phyloP scores from a whole-genome alignment of 352 stramenopile species.

The Globisporangium parvum region DNA sequence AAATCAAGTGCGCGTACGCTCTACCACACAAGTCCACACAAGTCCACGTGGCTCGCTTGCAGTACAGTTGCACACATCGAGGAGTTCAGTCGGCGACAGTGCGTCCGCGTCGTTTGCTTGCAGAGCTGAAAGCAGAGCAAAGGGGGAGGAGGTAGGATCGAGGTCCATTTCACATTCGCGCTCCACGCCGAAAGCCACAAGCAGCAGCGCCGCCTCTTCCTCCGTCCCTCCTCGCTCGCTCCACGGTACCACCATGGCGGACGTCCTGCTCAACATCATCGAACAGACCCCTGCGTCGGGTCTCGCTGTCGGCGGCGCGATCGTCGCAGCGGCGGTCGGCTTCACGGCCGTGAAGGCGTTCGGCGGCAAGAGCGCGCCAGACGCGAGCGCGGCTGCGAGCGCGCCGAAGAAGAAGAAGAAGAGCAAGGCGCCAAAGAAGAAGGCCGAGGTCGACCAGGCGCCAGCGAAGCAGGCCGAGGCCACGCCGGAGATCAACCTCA shows the following conservation, averaged over 20 bases:
- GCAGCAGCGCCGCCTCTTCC: no score
- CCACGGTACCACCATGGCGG: slow-evolving; percentile 35
- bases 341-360: slow-evolving; percentile 67
- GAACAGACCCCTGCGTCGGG: slow-evolving; percentile 55
- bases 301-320: slow-evolving; percentile 58
- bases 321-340: slow-evolving; percentile 61
- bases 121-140: no score
- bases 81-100: no score
- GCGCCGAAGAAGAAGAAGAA: slow-evolving; percentile 71
- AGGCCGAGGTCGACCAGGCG: slow-evolving; percentile 14
- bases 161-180: slow-evolving; percentile 14
- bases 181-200: not conserved
- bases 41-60: no score
- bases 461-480: slow-evolving; percentile 24
- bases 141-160: not conserved
- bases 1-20: no score
- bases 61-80: no score
- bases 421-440: slow-evolving; percentile 31
- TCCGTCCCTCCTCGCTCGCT: not conserved
- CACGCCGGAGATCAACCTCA: slow-evolving; percentile 46
- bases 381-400: slow-evolving; percentile 12
- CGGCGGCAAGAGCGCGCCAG: slow-evolving; percentile 25
- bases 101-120: no score
- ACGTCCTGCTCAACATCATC: slow-evolving; percentile 55
- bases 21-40: no score